Percentiles rank a stretch among this genome's conserved stretches.
phyloP scores from a whole-genome alignment of 176 grass and related monocot species.

The Olyra latifolia region DNA sequence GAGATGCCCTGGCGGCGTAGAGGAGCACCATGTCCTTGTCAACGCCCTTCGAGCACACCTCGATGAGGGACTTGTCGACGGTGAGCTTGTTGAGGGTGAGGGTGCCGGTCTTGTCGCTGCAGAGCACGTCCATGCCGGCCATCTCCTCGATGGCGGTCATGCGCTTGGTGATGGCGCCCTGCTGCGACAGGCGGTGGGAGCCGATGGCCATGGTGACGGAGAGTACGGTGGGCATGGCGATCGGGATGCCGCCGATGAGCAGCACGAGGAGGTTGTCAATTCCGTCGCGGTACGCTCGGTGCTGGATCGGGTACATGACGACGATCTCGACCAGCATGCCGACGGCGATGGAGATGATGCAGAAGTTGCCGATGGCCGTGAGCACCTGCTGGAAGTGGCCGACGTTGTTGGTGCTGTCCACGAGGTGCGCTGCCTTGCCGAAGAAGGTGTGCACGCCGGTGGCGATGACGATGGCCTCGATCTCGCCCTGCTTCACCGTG shows the following conservation, averaged over 20 bases:
- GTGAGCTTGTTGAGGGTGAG: slow-evolving; percentile 98
- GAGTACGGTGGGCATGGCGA: slow-evolving; percentile 96
- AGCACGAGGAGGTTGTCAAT: slow-evolving; percentile 96
- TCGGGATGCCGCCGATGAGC: slow-evolving; percentile 92
- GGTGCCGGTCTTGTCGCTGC: slow-evolving; percentile 96
- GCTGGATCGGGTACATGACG: slow-evolving; percentile 86
- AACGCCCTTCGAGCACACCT: slow-evolving; percentile 70
- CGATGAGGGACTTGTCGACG: slow-evolving; percentile 82
- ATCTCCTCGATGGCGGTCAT: slow-evolving; percentile 99
- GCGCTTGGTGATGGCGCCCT: slow-evolving; percentile 95
- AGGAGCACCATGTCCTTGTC: slow-evolving; percentile 85
- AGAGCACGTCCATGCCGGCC: slow-evolving; percentile 98
- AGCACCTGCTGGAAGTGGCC: slow-evolving; percentile 95
- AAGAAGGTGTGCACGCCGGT: slow-evolving; percentile 95
- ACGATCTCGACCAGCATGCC: slow-evolving; percentile 85
- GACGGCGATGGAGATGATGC: slow-evolving; percentile 79
- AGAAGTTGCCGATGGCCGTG: slow-evolving; percentile 95
- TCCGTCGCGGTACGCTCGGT: slow-evolving; percentile 73
- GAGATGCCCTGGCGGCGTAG: slow-evolving; percentile 72
- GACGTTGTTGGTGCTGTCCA: slow-evolving; percentile 97
- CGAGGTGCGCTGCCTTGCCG: slow-evolving; percentile 95
- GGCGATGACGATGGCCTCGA: slow-evolving; percentile 93
- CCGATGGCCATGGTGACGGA: slow-evolving; percentile 99
- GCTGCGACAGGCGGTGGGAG: slow-evolving; percentile 82
- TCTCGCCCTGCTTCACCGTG: slow-evolving; percentile 93